These are phyloP conservation scores for Epichloe bromicola DNA, from an alignment of 2,329 filamentous ascomycete genomes.

Conservation along the genomic window DNA sequence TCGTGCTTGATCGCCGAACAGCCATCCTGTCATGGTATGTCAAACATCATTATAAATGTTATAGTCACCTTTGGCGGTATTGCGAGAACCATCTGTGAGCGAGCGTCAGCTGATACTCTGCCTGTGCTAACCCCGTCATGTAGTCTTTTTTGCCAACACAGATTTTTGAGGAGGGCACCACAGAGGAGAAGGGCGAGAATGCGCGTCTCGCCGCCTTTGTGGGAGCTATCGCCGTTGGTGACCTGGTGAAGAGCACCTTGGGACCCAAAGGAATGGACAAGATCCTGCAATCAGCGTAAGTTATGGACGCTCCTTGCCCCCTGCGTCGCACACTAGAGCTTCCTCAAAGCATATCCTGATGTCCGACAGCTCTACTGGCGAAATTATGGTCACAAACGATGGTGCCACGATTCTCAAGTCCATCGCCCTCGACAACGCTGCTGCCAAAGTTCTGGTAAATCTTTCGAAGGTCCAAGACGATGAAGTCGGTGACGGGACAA, in stretches of 20 bases:
- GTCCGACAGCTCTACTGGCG: slow-evolving; percentile 64
- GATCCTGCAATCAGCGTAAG: slow-evolving; percentile 87
- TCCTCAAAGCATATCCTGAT: slow-evolving; percentile 4
- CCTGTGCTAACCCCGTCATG: slow-evolving; percentile 11
- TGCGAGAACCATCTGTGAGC: not conserved
- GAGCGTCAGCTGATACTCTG: not conserved
- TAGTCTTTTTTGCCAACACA: slow-evolving; percentile 76
- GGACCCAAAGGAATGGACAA: slow-evolving; percentile 99
- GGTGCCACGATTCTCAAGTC: slow-evolving; percentile 97
- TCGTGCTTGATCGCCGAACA: not conserved
- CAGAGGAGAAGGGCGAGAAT: slow-evolving; percentile 98
- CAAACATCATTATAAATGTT: not conserved
- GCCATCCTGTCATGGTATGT: slow-evolving; percentile 3
- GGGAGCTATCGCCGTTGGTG: slow-evolving; percentile 92
- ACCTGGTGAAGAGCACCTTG: slow-evolving; percentile 92
- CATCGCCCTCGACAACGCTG: slow-evolving; percentile 95
- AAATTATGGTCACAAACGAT: slow-evolving; percentile 98
- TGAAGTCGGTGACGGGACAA: slow-evolving; percentile 95
- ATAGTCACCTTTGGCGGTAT: not conserved
- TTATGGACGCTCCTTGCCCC: slow-evolving; percentile 13
- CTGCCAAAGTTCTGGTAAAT: slow-evolving; percentile 95
- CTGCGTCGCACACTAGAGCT: not conserved
- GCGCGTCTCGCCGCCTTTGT: slow-evolving; percentile 96
- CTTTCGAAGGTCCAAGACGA: slow-evolving; percentile 99
- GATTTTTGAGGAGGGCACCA: slow-evolving; percentile 95